Evolutionary conservation across 176 grass and related monocot species (phyloP).

Genomic region (bread wheat (Triticum aestivum)): DNA sequence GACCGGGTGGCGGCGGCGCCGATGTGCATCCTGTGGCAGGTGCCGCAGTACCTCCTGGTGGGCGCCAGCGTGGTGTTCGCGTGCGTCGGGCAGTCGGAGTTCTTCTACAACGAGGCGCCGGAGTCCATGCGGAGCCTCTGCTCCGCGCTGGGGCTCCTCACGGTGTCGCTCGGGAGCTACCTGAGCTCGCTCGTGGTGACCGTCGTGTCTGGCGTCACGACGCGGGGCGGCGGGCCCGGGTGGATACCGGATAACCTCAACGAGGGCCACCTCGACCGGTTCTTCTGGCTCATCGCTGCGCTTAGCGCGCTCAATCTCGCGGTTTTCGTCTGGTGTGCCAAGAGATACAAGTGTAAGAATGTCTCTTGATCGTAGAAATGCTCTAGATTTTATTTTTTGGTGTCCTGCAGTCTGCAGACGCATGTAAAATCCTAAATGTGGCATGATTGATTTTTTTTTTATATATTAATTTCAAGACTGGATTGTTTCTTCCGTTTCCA

Average conservation of each 20-base stretch:
- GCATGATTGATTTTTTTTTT: no score
- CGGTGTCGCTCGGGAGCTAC: constrained; percentile 48
- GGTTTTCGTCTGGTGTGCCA: constrained; percentile 40
- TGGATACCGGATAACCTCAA: constrained; percentile 64
- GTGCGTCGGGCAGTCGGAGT: constrained; percentile 50
- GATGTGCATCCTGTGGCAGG: constrained; percentile 82
- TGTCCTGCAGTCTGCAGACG: no score
- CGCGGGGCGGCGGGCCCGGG: constrained; percentile 27
- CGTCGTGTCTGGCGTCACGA: constrained; percentile 31
- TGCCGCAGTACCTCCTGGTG: constrained; percentile 52
- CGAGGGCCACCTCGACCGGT: constrained; percentile 53
- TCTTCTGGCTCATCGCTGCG: constrained; percentile 53
- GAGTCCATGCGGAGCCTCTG: constrained; percentile 55
- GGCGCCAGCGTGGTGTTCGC: constrained; percentile 59
- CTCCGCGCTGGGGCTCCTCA: constrained; percentile 40
- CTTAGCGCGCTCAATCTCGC: constrained; percentile 41
- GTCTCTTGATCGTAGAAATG: background rate
- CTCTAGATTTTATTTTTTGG: background rate
- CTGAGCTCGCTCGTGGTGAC: constrained; percentile 57
- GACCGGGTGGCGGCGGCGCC: constrained; percentile 29
- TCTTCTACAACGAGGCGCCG: constrained; percentile 64
- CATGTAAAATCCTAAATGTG: no score
- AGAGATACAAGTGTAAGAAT: constrained; percentile 35
- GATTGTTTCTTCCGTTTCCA: no score
- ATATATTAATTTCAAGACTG: no score